Evolutionary conservation across 1,284 basidiomycete genomes (phyloP).

Genomic region (Vanrija sp.): DNA sequence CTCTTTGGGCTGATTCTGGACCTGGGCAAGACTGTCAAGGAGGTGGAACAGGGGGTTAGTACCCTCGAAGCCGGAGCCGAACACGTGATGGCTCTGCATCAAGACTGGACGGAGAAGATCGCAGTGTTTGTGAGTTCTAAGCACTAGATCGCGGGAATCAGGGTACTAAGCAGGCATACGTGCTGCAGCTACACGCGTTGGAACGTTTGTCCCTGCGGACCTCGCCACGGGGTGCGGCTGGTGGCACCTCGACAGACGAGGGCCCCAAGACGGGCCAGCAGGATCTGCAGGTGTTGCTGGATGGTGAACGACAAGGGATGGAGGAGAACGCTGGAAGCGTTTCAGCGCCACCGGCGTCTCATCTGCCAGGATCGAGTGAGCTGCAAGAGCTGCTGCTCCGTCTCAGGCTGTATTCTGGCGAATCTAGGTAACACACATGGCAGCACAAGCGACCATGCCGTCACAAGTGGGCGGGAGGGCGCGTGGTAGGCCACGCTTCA

Average conservation of each 20-base stretch:
- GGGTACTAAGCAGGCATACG: neutral
- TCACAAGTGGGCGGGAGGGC: neutral
- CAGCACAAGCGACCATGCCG: neutral
- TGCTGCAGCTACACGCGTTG: slow-evolving; percentile 33
- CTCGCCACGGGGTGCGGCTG: neutral
- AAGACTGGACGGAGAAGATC: slow-evolving; percentile 59
- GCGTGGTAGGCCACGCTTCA: neutral
- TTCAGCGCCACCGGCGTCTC: neutral
- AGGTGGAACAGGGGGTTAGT: slow-evolving; percentile 56
- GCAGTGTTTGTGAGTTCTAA: slow-evolving; percentile 56
- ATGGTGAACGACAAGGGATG: slow-evolving; percentile 15
- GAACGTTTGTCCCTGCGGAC: slow-evolving; percentile 37
- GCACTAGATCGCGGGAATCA: neutral
- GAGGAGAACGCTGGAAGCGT: slow-evolving; percentile 6
- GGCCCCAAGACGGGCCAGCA: slow-evolving; percentile 8
- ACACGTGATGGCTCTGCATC: slow-evolving; percentile 56
- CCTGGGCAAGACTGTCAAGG: slow-evolving; percentile 64
- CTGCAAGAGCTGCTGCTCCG: slow-evolving; percentile 28
- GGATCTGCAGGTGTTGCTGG: slow-evolving; percentile 29
- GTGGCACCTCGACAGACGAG: neutral
- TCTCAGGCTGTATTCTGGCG: slow-evolving; percentile 12
- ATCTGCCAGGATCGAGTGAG: slow-evolving; percentile 10
- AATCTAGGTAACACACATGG: no score
- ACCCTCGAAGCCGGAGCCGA: slow-evolving; percentile 60
- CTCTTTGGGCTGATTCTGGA: slow-evolving; percentile 66